These are phyloP conservation scores for Huntiella abstrusa DNA, from an alignment of 2,329 filamentous ascomycete genomes.

Conservation along the genomic window DNA sequence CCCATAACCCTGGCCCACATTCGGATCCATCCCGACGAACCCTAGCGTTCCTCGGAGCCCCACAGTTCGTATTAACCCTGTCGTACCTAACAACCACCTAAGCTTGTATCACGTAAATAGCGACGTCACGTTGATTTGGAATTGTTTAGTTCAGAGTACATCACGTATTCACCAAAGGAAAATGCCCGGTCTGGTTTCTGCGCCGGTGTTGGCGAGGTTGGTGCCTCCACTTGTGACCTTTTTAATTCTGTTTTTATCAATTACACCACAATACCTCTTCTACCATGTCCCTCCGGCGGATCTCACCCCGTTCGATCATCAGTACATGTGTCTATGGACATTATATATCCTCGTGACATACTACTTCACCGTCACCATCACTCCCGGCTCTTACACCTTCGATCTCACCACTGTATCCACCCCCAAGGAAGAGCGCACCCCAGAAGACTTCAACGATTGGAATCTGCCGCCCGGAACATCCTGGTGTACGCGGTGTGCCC, in stretches of 20 bases:
- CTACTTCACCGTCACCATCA: slow-evolving; percentile 36
- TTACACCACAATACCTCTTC: slow-evolving; percentile 55
- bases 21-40: too few species aligned
- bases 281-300: slow-evolving; percentile 41
- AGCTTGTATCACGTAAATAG: too few species aligned
- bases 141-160: too few species aligned
- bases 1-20: too few species aligned
- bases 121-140: too few species aligned
- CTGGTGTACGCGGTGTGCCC: slow-evolving; percentile 62
- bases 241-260: slow-evolving; percentile 51
- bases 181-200: slow-evolving; percentile 23
- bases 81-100: too few species aligned
- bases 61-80: too few species aligned
- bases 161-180: too few species aligned
- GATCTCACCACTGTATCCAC: slow-evolving; percentile 11
- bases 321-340: slow-evolving; percentile 48
- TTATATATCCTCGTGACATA: slow-evolving; percentile 51
- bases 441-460: slow-evolving; percentile 9
- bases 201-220: slow-evolving; percentile 23
- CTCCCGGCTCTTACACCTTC: slow-evolving; percentile 37
- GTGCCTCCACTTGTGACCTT: slow-evolving; percentile 50
- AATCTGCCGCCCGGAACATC: slow-evolving; percentile 15
- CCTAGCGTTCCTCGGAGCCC: too few species aligned
- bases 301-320: slow-evolving; percentile 34
- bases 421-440: slow-evolving; percentile 11